phyloP scores from a whole-genome alignment of 2,329 filamentous ascomycete species.

The Talaromyces sp. region DNA sequence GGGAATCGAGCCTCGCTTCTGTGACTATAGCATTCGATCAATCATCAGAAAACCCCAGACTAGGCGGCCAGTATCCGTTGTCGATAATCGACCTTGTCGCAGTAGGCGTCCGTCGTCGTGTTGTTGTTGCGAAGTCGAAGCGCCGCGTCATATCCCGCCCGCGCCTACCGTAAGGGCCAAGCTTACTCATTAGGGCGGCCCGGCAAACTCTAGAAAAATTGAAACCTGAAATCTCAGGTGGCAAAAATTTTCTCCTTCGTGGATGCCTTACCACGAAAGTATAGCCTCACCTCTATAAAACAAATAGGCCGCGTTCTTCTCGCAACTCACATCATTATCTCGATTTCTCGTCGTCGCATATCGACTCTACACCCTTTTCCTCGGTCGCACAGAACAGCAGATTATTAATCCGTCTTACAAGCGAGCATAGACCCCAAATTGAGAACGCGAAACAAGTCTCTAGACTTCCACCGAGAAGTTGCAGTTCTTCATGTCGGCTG shows the following conservation, averaged over 20 bases:
- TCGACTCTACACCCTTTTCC: not conserved
- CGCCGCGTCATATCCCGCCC: slow-evolving; percentile 6
- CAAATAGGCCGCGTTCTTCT: slow-evolving; percentile 9
- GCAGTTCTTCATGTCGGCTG: slow-evolving; percentile 18
- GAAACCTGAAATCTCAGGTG: slow-evolving; percentile 18
- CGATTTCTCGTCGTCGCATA: not conserved
- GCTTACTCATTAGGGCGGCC: slow-evolving; percentile 1
- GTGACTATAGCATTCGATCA: not conserved
- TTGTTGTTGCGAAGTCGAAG: slow-evolving; percentile 7
- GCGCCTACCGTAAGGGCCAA: slow-evolving; percentile 1
- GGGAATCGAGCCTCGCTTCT: slow-evolving; percentile 9
- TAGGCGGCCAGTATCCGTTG: not conserved
- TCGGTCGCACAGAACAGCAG: not conserved
- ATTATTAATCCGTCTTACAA: slow-evolving; percentile 2
- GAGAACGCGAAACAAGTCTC: not conserved
- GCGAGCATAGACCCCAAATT: not conserved
- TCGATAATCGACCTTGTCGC: not conserved
- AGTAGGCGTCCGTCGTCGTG: not conserved
- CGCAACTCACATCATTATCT: not conserved
- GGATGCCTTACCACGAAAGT: slow-evolving; percentile 16
- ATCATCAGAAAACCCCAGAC: not conserved
- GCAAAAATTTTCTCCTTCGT: slow-evolving; percentile 17
- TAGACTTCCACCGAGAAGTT: slow-evolving; percentile 8
- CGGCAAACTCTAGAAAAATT: slow-evolving; percentile 3
- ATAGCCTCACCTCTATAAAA: slow-evolving; percentile 14